Percentiles rank a stretch among this genome's conserved stretches.
phyloP scores from a whole-genome alignment of 176 grass and related monocot genomes.

The Oryza meyeriana region DNA sequence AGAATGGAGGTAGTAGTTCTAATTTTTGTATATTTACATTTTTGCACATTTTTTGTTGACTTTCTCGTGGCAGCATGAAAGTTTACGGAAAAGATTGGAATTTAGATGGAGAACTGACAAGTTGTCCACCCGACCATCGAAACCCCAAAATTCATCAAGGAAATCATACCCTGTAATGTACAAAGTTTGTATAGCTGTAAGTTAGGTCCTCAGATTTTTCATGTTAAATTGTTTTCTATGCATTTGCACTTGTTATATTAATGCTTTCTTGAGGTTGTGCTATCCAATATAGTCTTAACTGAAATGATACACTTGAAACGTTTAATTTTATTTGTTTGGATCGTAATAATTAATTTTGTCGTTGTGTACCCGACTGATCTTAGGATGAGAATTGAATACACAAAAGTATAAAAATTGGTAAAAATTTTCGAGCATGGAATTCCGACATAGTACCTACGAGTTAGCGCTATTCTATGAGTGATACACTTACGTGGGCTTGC shows the following conservation, averaged over 20 bases:
- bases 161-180: not conserved
- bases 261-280: not conserved
- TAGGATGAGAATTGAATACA: no score
- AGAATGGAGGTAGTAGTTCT: no score
- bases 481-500: no score
- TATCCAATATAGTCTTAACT: not conserved
- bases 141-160: not conserved
- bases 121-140: not conserved
- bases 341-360: no score
- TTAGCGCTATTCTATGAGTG: no score
- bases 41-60: not conserved
- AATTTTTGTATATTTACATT: no score
- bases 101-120: not conserved
- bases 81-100: not conserved
- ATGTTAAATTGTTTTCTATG: not conserved
- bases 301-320: not conserved
- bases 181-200: not conserved
- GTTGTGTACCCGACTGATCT: no score
- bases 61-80: slow-evolving; percentile 8
- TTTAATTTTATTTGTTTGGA: no score
- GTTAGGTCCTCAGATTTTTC: not conserved
- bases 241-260: not conserved
- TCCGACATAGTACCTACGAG: no score
- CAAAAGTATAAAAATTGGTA: no score
- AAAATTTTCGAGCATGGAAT: no score